Conservation (phyloP, 2,329 filamentous ascomycete species). For the Beauveria pseudobassiana region DNA sequence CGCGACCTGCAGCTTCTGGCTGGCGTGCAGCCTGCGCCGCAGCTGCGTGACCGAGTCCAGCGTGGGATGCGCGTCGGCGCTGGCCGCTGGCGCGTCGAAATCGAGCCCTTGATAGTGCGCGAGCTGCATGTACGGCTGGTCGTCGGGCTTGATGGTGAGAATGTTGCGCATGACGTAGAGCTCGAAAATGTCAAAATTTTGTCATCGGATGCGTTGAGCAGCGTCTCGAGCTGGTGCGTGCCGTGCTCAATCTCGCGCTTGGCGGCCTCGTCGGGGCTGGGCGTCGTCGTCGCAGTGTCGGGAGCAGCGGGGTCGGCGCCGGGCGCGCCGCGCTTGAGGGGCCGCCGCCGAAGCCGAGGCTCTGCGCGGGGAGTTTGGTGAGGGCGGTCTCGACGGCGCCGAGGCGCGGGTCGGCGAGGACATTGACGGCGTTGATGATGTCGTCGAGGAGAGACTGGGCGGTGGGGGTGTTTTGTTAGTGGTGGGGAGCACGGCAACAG, state of each 20-base stretch:
- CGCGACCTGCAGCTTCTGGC: constrained; percentile 63
- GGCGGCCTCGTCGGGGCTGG: constrained; percentile 32
- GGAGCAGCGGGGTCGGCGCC: constrained; percentile 18
- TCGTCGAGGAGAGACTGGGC: constrained; percentile 85
- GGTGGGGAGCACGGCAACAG: constrained; percentile 1
- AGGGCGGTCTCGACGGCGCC: constrained; percentile 82
- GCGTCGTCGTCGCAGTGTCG: constrained; percentile 26
- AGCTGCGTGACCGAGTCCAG: constrained; percentile 64
- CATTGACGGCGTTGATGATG: constrained; percentile 94
- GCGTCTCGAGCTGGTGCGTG: constrained; percentile 74
- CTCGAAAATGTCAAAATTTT: constrained; percentile 82
- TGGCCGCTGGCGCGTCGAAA: constrained; percentile 23
- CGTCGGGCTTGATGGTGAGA: constrained; percentile 58
- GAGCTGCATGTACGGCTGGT: constrained; percentile 72
- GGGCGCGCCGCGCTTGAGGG: constrained; percentile 34
- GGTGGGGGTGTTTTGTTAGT: constrained; percentile 9
- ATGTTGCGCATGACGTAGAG: constrained; percentile 88
- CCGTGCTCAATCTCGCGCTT: constrained; percentile 77
- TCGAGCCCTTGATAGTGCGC: constrained; percentile 72
- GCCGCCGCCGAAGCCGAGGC: constrained; percentile 61
- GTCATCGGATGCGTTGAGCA: constrained; percentile 74
- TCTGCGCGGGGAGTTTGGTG: constrained; percentile 61
- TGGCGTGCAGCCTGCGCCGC: constrained; percentile 67
- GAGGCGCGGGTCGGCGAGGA: constrained; percentile 82
- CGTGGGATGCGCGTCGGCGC: constrained; percentile 37